These are phyloP conservation scores for Aspergillus sp. DNA, from an alignment of 2,329 filamentous ascomycete species.

Conservation along the genomic window DNA sequence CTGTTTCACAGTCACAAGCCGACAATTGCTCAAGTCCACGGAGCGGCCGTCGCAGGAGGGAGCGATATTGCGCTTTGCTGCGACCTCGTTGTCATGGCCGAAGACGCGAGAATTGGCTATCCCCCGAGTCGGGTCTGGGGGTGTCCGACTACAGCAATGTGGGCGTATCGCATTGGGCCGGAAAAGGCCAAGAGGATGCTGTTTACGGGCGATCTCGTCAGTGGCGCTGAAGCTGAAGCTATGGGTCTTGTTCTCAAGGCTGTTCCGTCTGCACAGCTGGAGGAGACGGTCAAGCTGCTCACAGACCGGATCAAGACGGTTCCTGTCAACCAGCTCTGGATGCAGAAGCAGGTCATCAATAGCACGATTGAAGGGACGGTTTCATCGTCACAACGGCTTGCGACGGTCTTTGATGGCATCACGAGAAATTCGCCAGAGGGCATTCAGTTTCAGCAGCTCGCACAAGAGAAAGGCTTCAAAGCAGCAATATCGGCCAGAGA, in stretches of 20 bases:
- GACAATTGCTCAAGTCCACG: conserved; percentile 7
- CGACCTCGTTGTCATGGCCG: conserved; percentile 13
- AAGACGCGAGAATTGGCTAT: conserved; percentile 9
- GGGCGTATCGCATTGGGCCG: conserved; percentile 9
- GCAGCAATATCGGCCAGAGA: not conserved
- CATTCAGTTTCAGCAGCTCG: conserved; percentile 2
- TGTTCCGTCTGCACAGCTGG: conserved; percentile 6
- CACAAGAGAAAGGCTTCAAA: conserved; percentile 4
- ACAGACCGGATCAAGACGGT: conserved; percentile 5
- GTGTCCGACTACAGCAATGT: conserved; percentile 12
- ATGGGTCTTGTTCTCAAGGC: conserved; percentile 13
- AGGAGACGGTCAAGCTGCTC: conserved; percentile 2
- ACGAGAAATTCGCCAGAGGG: conserved; percentile 10
- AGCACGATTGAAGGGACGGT: conserved; percentile 3
- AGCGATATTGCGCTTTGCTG: conserved; percentile 12
- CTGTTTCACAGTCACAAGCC: conserved; percentile 12
- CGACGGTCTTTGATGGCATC: conserved; percentile 9
- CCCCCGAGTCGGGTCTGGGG: conserved; percentile 12
- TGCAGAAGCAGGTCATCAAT: conserved; percentile 12
- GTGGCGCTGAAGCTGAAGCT: conserved; percentile 2
- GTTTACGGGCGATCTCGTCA: conserved; percentile 12
- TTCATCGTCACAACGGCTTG: not conserved
- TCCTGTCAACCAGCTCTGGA: conserved; percentile 10
- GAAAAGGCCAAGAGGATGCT: conserved; percentile 15
- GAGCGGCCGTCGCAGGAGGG: conserved; percentile 10